These are phyloP conservation scores for Trametes gibbosa DNA, from an alignment of 768 basidiomycete species.

Conservation along the genomic window DNA sequence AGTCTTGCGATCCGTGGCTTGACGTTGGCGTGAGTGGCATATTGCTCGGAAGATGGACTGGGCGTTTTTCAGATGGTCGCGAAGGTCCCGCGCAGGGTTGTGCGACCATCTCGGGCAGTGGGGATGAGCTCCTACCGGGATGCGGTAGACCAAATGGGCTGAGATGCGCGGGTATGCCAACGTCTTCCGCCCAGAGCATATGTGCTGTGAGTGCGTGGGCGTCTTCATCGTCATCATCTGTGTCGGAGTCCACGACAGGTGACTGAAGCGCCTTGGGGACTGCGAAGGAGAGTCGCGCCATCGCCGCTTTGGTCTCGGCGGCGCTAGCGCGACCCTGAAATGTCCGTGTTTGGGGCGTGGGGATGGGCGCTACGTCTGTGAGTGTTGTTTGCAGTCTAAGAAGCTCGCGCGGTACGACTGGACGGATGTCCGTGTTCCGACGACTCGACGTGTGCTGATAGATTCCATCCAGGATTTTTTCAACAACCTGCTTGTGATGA, in stretches of 20 bases:
- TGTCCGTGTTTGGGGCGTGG: background rate
- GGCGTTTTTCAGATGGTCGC: background rate
- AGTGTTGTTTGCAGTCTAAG: background rate
- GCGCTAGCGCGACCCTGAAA: slow-evolving; percentile 19
- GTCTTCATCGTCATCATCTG: slow-evolving; percentile 39
- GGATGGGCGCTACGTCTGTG: background rate
- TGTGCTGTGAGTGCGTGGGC: slow-evolving; percentile 59
- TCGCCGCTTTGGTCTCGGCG: slow-evolving; percentile 18
- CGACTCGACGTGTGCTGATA: slow-evolving; percentile 19
- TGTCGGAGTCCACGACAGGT: slow-evolving; percentile 41
- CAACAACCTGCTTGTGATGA: slow-evolving; percentile 34
- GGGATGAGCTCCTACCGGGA: slow-evolving; percentile 7
- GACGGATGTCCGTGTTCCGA: slow-evolving; percentile 9
- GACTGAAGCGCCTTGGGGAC: slow-evolving; percentile 26
- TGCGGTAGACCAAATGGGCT: background rate
- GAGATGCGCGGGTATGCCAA: slow-evolving; percentile 26
- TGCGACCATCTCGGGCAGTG: background rate
- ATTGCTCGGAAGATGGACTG: background rate
- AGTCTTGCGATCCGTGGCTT: slow-evolving; percentile 6
- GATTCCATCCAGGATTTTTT: slow-evolving; percentile 26
- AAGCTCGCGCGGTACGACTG: background rate
- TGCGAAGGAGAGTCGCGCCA: slow-evolving; percentile 24
- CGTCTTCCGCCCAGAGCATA: slow-evolving; percentile 46
- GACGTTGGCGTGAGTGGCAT: slow-evolving; percentile 14
- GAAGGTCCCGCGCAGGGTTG: slow-evolving; percentile 8